Evolutionary conservation across 2,329 filamentous ascomycete genomes (phyloP).

Genomic region (Myriosclerotinia curreyana): DNA sequence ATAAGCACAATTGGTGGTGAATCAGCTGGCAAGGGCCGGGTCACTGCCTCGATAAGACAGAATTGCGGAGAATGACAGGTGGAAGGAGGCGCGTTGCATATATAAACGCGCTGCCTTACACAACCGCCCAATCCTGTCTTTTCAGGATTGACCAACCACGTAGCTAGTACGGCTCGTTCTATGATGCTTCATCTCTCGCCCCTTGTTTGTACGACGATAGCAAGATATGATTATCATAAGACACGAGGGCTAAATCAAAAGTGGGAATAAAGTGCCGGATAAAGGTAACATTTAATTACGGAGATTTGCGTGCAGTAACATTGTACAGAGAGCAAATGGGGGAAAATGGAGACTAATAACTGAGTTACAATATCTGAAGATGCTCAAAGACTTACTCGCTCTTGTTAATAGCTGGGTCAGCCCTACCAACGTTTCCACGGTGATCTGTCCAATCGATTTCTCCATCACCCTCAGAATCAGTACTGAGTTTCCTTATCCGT

Average conservation of each 20-base stretch:
- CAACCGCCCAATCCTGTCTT: slow-evolving; percentile 8
- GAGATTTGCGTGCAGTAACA: slow-evolving; percentile 12
- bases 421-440: slow-evolving; percentile 27
- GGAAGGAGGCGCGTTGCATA: slow-evolving; percentile 25
- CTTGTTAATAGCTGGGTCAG: slow-evolving; percentile 28
- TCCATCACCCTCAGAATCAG: slow-evolving; percentile 35
- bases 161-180: slow-evolving; percentile 4
- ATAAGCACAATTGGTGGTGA: slow-evolving; percentile 22
- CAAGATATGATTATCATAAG: slow-evolving; percentile 13
- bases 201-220: slow-evolving; percentile 12
- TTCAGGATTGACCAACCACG: slow-evolving; percentile 14
- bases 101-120: slow-evolving; percentile 23
- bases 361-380: slow-evolving; percentile 11
- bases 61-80: slow-evolving; percentile 22
- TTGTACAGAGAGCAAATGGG: slow-evolving; percentile 11
- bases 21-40: slow-evolving; percentile 28
- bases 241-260: slow-evolving; percentile 18
- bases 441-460: slow-evolving; percentile 30
- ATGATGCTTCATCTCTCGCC: not conserved
- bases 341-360: slow-evolving; percentile 18
- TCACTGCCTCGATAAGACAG: slow-evolving; percentile 31
- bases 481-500: slow-evolving; percentile 34
- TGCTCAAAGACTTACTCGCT: slow-evolving; percentile 29
- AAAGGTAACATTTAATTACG: slow-evolving; percentile 20
- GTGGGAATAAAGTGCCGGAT: slow-evolving; percentile 9